Evolutionary conservation across 306 rosid species (phyloP), one percentile per base, ranked within the genome.

Genomic region (Cotoneaster glaucophyllus): DNA sequence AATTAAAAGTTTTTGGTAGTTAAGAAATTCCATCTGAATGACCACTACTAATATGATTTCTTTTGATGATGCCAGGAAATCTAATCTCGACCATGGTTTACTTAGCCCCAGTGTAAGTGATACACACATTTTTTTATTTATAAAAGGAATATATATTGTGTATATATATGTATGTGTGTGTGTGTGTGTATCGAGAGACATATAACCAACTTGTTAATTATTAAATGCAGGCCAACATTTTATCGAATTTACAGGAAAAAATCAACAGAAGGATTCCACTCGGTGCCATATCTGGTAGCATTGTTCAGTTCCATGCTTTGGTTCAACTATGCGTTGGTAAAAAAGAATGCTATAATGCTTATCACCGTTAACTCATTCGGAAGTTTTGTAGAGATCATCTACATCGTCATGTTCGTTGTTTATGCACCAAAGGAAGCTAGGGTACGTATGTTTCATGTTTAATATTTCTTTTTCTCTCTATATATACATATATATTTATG

Each of bases 361-460:
- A 75, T 96, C 68, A 92, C 99, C 77, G 89, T 96, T 19, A 96
- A 96, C 89, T 79, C 93, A 18, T 85, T 96, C 57, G 98, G 98
- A 21, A 84, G 90, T 69, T 74, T 84, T 5, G 37, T 92, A 12
- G 93, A 92, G 83, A 64, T 61, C 24, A 74, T 89, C 68, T 96
- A 96, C 79, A 82, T 88, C 82, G 28, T 71, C 80, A 74, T 92
- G 64, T 96, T 31, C 85, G 56, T 96, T 25, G 63, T 43, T 31
- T 92, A 86, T 39, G 99, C 97, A 0, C 69, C 86, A 65, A 84
- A 5, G 25, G 61, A 82, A 5, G 88, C 91, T 8, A 85, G 87
- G 96, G 98, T 95, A 73, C 4, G 5, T 39, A 70, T 48, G 8
- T 24, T 29, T 48, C 7, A 45, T 21, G 17, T 19, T 28, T 24